Conservation (phyloP, 2,329 filamentous ascomycete genomes). For the Diplodia sapinea region DNA sequence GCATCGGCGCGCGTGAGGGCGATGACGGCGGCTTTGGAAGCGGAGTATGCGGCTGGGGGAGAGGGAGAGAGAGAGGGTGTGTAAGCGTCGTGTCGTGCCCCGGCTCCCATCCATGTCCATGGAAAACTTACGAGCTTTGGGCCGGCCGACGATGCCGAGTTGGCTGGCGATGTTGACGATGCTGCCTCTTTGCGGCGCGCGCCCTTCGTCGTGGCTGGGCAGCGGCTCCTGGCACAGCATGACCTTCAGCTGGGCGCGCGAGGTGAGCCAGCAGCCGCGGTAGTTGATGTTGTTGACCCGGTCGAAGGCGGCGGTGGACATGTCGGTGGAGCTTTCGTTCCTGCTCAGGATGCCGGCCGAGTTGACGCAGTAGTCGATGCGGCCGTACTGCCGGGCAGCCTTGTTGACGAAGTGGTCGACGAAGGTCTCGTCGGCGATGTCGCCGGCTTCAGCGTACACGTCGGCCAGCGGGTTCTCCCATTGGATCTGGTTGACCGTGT, state of each 20-base stretch:
- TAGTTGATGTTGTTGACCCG: slow-evolving; percentile 63
- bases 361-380: slow-evolving; percentile 63
- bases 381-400: slow-evolving; percentile 47
- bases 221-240: slow-evolving; percentile 60
- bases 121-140: slow-evolving; percentile 43
- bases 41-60: slow-evolving; percentile 59
- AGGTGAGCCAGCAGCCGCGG: slow-evolving; percentile 63
- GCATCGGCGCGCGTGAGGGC: slow-evolving; percentile 63
- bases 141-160: slow-evolving; percentile 51
- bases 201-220: slow-evolving; percentile 56
- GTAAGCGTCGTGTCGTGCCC: not conserved
- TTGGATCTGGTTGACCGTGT: slow-evolving; percentile 45
- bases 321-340: slow-evolving; percentile 54
- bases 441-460: slow-evolving; percentile 49
- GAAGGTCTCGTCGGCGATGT: slow-evolving; percentile 57
- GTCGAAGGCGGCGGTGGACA: slow-evolving; percentile 57
- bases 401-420: slow-evolving; percentile 48
- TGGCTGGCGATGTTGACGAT: slow-evolving; percentile 64
- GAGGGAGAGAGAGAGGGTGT: not conserved
- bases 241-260: slow-evolving; percentile 57
- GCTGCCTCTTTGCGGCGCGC: slow-evolving; percentile 46
- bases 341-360: slow-evolving; percentile 61
- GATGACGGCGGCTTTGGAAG: slow-evolving; percentile 64
- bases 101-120: too few relatives aligned
- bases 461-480: slow-evolving; percentile 44